Base-by-base conservation (phyloP, 2,329 filamentous ascomycete genomes). In the Knoxdaviesia capensis region DNA sequence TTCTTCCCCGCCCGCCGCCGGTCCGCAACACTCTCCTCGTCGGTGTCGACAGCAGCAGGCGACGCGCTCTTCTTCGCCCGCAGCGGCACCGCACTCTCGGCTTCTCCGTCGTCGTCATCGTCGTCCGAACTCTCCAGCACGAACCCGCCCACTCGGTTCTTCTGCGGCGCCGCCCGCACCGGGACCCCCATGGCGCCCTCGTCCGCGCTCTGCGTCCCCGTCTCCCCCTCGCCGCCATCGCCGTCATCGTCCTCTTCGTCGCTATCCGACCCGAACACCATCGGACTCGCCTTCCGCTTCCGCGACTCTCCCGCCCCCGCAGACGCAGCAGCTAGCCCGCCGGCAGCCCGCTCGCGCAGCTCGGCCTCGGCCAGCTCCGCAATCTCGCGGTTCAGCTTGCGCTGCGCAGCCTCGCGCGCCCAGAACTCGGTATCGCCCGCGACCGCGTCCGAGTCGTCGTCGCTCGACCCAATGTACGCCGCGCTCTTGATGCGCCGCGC, bases 361-460 rank as follows among this genome's bases (percentile, higher is more conserved):
- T 29, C n/a, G 30, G 31, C 5, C 7, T 32, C 39, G 34, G 38
- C 9, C 32, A 28, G 34, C 42, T 44, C 37, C 41, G 41, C 31
- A 39, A 44, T 32, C 44, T 44, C 35, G 41, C 47, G 43, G 38
- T 47, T 47, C n/a, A 37, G 43, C n/a, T 36, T 40, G 30, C 51
- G 33, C 42, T 49, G 48, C 48, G 69, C 62, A 56, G 78, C 75
- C 59, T 94, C 87, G 10, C 72, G 68, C 3, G 69, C 75, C 58
- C 88, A 94, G 59, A 94, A 94, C 20, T 71, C 74, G 28, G 64
- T 58, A 40, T 68, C 66, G 10, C 82, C 73, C 44, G 74, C 71
- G 39, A 86, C 84, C 33, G 71, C 75, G 52, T 94, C 85, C n/a
- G 71, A 78, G 50, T 94, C 86, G 42, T 96, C 90, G 54, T 96